Conservation (phyloP, 192 early-diverging fungal species). For the Backusella macrospora region DNA sequence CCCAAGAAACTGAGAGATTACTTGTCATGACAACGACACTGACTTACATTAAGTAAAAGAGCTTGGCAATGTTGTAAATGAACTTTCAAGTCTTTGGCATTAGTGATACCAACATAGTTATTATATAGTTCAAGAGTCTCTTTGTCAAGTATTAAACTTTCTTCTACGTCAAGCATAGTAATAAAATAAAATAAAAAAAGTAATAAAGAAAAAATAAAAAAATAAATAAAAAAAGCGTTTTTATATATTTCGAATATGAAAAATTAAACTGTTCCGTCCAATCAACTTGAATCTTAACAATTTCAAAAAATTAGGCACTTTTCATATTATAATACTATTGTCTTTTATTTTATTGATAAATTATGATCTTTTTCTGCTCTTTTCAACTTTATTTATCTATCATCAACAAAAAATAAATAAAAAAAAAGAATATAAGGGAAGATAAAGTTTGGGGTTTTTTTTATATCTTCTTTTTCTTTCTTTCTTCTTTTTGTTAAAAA, state of each 20-base stretch:
- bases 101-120: conserved; percentile 19
- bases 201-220: background rate
- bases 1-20: too few relatives aligned
- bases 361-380: background rate
- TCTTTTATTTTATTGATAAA: background rate
- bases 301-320: background rate
- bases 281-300: background rate
- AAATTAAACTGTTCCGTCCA: conserved; percentile 6
- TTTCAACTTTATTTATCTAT: too few relatives aligned
- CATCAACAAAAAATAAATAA: background rate
- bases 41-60: conserved; percentile 14
- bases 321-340: background rate
- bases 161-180: background rate
- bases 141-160: background rate
- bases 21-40: too few relatives aligned
- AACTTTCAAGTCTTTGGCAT: background rate
- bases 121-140: conserved; percentile 12
- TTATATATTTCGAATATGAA: background rate
- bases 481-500: background rate
- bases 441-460: background rate
- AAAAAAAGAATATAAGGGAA: background rate
- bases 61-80: conserved; percentile 16
- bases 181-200: background rate
- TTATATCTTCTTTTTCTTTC: background rate
- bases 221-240: background rate